A percentile compares a stretch with the other conserved stretches of the same genome.
phyloP scores from a whole-genome alignment of 2,329 filamentous ascomycete species.

The Exophiala sideris region DNA sequence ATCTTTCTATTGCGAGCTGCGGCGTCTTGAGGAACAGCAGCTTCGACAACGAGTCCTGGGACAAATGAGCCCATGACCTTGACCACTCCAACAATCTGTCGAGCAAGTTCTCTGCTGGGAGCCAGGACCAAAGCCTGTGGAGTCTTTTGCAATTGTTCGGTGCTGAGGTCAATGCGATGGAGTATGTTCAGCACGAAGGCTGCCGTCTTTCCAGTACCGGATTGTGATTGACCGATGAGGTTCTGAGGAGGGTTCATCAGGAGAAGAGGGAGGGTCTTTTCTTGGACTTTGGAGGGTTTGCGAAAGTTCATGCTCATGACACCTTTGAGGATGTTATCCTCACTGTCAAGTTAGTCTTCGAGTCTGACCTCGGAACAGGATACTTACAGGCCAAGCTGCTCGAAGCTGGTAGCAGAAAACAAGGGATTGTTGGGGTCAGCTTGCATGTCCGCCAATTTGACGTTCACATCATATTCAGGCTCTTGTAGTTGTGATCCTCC shows the following conservation, averaged over 20 bases:
- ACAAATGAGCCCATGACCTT: slow-evolving; percentile 81
- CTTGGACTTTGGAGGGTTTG: slow-evolving; percentile 97
- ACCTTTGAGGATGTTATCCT: slow-evolving; percentile 64
- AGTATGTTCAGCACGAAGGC: slow-evolving; percentile 93
- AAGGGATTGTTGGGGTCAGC: slow-evolving; percentile 82
- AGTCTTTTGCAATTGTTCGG: slow-evolving; percentile 50
- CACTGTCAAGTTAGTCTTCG: slow-evolving; percentile 7
- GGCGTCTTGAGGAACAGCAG: slow-evolving; percentile 74
- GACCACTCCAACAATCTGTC: slow-evolving; percentile 87
- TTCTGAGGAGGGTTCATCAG: slow-evolving; percentile 82
- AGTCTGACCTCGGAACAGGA: not conserved
- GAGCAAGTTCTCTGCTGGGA: slow-evolving; percentile 88
- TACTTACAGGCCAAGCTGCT: slow-evolving; percentile 78
- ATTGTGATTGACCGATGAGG: slow-evolving; percentile 98
- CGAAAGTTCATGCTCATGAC: slow-evolving; percentile 79
- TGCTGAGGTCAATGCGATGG: slow-evolving; percentile 73
- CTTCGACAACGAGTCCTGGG: slow-evolving; percentile 68
- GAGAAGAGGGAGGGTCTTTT: slow-evolving; percentile 86
- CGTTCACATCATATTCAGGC: slow-evolving; percentile 81
- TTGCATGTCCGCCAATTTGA: slow-evolving; percentile 87
- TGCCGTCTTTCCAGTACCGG: slow-evolving; percentile 95
- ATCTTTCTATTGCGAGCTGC: slow-evolving; percentile 66
- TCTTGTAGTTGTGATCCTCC: slow-evolving; percentile 60
- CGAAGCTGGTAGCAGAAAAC: slow-evolving; percentile 77
- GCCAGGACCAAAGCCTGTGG: slow-evolving; percentile 88